These are phyloP conservation scores for Leccinellum rugosiceps DNA, from an alignment of 768 basidiomycete species.

Conservation along the genomic window DNA sequence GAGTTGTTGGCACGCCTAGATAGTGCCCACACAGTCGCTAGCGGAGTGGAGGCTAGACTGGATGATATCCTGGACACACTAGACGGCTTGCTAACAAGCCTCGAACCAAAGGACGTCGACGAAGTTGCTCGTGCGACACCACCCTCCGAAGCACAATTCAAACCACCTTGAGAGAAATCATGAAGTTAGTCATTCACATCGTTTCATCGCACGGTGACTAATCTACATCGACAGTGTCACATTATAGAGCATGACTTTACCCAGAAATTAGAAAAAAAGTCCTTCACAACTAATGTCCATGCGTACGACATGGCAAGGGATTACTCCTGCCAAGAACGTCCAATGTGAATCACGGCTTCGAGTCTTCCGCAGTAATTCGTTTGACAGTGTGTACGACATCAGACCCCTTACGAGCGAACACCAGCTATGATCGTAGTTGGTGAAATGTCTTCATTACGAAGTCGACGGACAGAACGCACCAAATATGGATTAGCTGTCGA, in stretches of 20 bases:
- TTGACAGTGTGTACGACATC: slow-evolving; percentile 82
- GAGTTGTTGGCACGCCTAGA: slow-evolving; percentile 57
- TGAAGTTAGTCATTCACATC: slow-evolving; percentile 14
- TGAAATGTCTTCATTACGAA: neutral
- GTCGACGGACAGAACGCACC: slow-evolving; percentile 42
- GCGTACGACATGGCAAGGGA: slow-evolving; percentile 9
- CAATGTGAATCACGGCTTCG: slow-evolving; percentile 26
- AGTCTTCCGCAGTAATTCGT: slow-evolving; percentile 43
- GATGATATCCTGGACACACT: slow-evolving; percentile 59
- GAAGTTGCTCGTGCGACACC: neutral
- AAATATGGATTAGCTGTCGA: slow-evolving; percentile 88
- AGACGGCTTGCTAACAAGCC: slow-evolving; percentile 47
- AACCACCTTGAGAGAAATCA: neutral
- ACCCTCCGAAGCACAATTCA: neutral
- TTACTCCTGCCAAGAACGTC: slow-evolving; percentile 27
- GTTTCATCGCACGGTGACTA: neutral
- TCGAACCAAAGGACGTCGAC: slow-evolving; percentile 32
- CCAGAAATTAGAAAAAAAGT: slow-evolving; percentile 6
- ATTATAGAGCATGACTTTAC: slow-evolving; percentile 16
- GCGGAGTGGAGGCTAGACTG: slow-evolving; percentile 58
- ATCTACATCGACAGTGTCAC: slow-evolving; percentile 1
- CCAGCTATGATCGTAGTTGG: slow-evolving; percentile 49
- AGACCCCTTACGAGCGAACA: slow-evolving; percentile 76
- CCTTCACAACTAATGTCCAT: slow-evolving; percentile 4
- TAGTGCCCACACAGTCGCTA: slow-evolving; percentile 55